Percentiles rank a stretch among this genome's conserved stretches.
Conservation (phyloP, 441 rosid species). For the Aquilaria agallochum region DNA sequence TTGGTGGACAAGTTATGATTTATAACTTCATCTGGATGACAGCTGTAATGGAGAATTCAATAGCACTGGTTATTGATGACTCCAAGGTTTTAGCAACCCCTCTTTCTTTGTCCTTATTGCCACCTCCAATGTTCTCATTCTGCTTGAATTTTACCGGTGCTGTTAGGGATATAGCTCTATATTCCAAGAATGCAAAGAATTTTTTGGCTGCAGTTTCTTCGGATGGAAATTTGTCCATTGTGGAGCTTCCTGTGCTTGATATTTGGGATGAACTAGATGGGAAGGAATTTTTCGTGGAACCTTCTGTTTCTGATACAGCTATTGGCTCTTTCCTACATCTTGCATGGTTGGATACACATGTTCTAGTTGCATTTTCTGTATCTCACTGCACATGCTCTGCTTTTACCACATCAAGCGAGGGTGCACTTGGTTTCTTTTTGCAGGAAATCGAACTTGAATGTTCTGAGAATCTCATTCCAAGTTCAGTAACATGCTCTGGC, state of each 20-base stretch:
- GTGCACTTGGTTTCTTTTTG: conserved; percentile 52
- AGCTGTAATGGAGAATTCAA: conserved; percentile 76
- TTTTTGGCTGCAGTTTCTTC: conserved; percentile 67
- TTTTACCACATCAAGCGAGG: conserved; percentile 26
- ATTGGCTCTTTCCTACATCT: conserved; percentile 69
- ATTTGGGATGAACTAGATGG: conserved; percentile 90
- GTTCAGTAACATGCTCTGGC: conserved; percentile 61
- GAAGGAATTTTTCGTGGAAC: conserved; percentile 53
- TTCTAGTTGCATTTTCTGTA: conserved; percentile 69
- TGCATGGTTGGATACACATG: conserved; percentile 66
- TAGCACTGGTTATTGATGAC: conserved; percentile 76
- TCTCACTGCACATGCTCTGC: conserved; percentile 35
- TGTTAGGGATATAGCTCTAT: conserved; percentile 60
- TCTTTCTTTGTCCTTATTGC: conserved; percentile 74
- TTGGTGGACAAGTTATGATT: conserved; percentile 55
- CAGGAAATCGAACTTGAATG: conserved; percentile 73
- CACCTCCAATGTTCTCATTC: conserved; percentile 84
- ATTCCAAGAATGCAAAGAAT: conserved; percentile 52
- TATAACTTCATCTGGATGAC: conserved; percentile 74
- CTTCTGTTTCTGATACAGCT: conserved; percentile 38
- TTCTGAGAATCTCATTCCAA: conserved; percentile 61
- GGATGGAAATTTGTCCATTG: conserved; percentile 65
- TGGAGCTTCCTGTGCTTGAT: conserved; percentile 68
- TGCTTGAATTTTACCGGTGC: conserved; percentile 62
- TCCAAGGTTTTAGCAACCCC: conserved; percentile 75